Conservation (phyloP, 192 early-diverging fungal species). For the Diversispora eburnea region DNA sequence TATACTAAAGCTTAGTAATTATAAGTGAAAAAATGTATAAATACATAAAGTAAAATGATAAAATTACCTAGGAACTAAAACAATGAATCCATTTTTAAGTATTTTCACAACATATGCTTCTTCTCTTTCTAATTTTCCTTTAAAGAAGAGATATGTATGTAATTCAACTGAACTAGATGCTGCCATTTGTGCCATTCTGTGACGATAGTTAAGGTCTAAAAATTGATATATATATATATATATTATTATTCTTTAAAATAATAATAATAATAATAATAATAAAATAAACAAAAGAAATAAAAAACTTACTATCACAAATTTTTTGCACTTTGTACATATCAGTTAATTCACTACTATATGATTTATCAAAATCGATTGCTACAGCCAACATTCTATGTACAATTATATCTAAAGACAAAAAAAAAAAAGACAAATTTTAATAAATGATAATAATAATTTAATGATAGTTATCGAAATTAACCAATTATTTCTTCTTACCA, state of each 20-base stretch:
- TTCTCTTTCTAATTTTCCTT: constrained; percentile 81
- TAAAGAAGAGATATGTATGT: constrained; percentile 96
- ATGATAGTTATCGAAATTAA: neutral
- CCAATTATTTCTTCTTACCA: constrained; percentile 40
- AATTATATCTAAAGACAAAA: constrained; percentile 70
- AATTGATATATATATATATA: too few relatives aligned
- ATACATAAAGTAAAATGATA: neutral
- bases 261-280: neutral
- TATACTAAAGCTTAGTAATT: neutral
- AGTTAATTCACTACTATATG: constrained; percentile 68
- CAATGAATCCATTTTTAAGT: constrained; percentile 92
- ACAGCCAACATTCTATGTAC: constrained; percentile 84
- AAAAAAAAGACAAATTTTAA: neutral
- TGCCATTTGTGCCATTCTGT: constrained; percentile 95
- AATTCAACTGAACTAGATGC: constrained; percentile 91
- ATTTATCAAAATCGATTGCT: constrained; percentile 41
- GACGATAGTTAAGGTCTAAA: constrained; percentile 80
- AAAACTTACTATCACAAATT: constrained; percentile 67
- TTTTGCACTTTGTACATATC: constrained; percentile 82
- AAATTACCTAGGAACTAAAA: constrained; percentile 76
- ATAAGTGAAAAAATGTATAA: neutral
- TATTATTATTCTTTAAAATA: too few relatives aligned
- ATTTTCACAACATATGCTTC: constrained; percentile 88
- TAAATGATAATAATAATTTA: neutral
- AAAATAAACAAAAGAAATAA: neutral